Base-by-base conservation (phyloP, 179 eudicot genomes). In the Sideroxylon spinosum region DNA sequence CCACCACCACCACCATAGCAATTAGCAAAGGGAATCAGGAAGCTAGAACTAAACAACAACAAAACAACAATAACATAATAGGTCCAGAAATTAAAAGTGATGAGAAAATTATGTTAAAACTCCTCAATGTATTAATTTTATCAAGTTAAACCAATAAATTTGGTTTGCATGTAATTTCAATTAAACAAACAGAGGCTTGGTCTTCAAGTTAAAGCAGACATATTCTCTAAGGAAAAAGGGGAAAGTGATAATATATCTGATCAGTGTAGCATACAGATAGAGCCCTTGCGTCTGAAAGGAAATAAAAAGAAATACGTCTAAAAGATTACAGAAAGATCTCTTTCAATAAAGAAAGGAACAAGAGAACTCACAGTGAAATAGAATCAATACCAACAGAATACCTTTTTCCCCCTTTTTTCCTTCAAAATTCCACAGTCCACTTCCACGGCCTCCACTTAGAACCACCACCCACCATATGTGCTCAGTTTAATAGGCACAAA, bases 371-470 rank as follows among this genome's bases (percentile, higher is more conserved):
- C 63, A 9, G 46, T 28, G 12, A 56, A 29, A 12, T 56, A 74
- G 77, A 59, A 74, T 32, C 77, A 23, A 61, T 75, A 13, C 78
- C 68, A 37, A 22, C 20, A 29, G 77, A 61, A 74, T 37, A 37
- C 44, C 5, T 37, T 37, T 74, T 37, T 74, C 20, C 61, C 77
- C 68, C 57, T 50, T 32, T 52, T 74, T 28, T 14, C 76, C 28
- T 32, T 6, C 76, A 74, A 61, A 74, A 29, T 19, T 74, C 63
- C 76, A 73, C 5, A 65, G 37, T 14, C n/a, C 23, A 32, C 23
- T 50, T 28, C 76, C 62, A 23, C 19, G 20, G 19, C 46, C 63
- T 60, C 66, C 17, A 68, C 55, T 25, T 29, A 55, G 50, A 16
- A 73, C 52, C 64, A 29, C 25, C 60, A 52, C 44, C 44, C 44